Evolutionary conservation across 2,329 filamentous ascomycete species (phyloP).

Genomic region (Chlorencoelia australis): DNA sequence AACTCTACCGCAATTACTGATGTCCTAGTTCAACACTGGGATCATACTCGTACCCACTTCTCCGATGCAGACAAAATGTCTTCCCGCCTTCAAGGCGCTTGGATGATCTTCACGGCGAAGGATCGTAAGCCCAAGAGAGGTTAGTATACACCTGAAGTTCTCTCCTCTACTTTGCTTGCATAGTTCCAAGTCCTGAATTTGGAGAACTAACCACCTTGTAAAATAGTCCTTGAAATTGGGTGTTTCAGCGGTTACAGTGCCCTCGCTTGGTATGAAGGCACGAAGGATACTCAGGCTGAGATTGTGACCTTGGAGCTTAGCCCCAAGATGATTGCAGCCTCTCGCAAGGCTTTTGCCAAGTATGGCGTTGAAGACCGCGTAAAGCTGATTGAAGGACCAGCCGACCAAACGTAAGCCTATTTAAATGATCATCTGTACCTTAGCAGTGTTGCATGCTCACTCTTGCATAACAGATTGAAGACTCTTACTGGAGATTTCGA

Average conservation of each 20-base stretch:
- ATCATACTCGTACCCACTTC: background rate
- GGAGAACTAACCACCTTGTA: too few relatives aligned
- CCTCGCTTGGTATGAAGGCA: background rate
- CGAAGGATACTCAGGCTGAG: background rate
- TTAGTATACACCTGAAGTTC: too few relatives aligned
- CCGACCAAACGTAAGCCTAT: background rate
- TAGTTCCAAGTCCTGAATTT: too few relatives aligned
- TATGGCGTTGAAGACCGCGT: background rate
- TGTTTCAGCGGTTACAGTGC: background rate
- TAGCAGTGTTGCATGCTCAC: too few relatives aligned
- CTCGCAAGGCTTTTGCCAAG: background rate
- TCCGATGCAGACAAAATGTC: conserved; percentile 1
- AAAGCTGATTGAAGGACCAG: background rate
- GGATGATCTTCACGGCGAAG: background rate
- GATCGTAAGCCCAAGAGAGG: background rate
- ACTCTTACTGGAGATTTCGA: conserved; percentile 1
- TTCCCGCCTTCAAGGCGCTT: background rate
- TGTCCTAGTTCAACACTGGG: background rate
- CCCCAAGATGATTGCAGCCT: conserved; percentile 1
- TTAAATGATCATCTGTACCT: too few relatives aligned
- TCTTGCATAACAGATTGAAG: too few relatives aligned
- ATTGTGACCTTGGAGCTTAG: background rate
- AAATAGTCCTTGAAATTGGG: background rate
- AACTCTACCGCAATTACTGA: background rate
- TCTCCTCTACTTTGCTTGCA: too few relatives aligned